These are phyloP conservation scores for Leishmania major DNA, from an alignment of 208 protist species.

Conservation along the genomic window DNA sequence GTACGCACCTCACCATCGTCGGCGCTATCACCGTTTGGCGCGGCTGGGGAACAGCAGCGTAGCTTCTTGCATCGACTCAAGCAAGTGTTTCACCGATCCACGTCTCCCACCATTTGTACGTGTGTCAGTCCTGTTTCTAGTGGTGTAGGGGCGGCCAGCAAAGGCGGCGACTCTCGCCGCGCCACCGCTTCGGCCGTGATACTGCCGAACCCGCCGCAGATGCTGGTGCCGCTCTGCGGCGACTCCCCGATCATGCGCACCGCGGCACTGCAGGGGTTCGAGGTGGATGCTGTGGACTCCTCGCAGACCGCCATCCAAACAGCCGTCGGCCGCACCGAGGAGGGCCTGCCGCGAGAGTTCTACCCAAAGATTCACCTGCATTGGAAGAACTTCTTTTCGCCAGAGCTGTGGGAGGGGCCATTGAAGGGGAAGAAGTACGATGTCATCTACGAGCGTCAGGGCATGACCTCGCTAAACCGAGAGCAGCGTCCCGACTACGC, in stretches of 20 bases:
- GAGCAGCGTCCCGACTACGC: constrained; percentile 86
- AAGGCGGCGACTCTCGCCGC: neutral
- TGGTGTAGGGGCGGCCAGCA: neutral
- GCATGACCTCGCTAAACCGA: constrained; percentile 79
- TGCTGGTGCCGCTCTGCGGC: constrained; percentile 87
- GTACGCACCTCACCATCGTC: constrained; percentile 30
- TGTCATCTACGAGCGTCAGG: constrained; percentile 90
- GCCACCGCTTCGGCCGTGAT: neutral
- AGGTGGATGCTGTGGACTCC: constrained; percentile 84
- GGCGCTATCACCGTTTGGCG: neutral
- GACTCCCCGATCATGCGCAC: constrained; percentile 84
- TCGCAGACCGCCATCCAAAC: constrained; percentile 77
- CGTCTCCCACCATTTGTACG: neutral
- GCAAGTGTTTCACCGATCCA: constrained; percentile 1
- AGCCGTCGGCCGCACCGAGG: constrained; percentile 69
- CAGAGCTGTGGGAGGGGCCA: constrained; percentile 75
- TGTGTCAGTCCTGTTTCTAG: neutral
- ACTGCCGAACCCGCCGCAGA: constrained; percentile 29
- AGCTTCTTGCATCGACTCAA: constrained; percentile 14
- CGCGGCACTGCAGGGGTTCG: constrained; percentile 70
- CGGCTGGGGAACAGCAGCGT: neutral
- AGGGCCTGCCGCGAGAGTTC: constrained; percentile 37
- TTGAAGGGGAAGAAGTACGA: constrained; percentile 64
- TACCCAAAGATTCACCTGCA: constrained; percentile 69
- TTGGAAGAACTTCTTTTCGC: constrained; percentile 78